Evolutionary conservation across 192 early-diverging fungal species (phyloP).

Genomic region (Chytriomyces hyalinus): DNA sequence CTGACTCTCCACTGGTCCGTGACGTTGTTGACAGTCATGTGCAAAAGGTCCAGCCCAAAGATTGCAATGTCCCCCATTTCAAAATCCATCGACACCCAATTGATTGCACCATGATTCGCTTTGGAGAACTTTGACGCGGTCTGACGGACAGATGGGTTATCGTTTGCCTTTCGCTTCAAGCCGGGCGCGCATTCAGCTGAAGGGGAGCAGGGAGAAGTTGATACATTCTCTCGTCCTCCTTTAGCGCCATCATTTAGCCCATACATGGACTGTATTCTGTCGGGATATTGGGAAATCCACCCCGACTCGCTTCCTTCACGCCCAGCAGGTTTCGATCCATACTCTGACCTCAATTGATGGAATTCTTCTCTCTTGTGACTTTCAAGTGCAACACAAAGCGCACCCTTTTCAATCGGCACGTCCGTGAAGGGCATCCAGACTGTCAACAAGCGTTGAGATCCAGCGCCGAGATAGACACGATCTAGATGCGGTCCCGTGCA

Average conservation of each 20-base stretch:
- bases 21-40: slow-evolving; percentile 50
- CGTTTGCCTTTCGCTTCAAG: neutral
- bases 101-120: slow-evolving; percentile 1
- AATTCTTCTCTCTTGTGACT: slow-evolving; percentile 40
- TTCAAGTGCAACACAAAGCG: slow-evolving; percentile 37
- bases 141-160: neutral
- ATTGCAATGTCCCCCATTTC: slow-evolving; percentile 48
- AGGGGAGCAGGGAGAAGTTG: neutral
- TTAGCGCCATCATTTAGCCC: neutral
- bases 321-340: slow-evolving; percentile 36
- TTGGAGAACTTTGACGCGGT: too few species aligned
- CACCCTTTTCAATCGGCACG: slow-evolving; percentile 32
- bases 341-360: slow-evolving; percentile 6
- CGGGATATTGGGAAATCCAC: slow-evolving; percentile 42
- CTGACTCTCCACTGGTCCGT: slow-evolving; percentile 46
- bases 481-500: slow-evolving; percentile 54
- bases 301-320: slow-evolving; percentile 47
- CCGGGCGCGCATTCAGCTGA: neutral
- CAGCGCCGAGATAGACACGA: slow-evolving; percentile 45
- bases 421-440: slow-evolving; percentile 51
- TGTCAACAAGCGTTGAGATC: slow-evolving; percentile 38
- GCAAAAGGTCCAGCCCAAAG: slow-evolving; percentile 42
- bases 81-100: slow-evolving; percentile 47
- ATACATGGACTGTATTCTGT: slow-evolving; percentile 35
- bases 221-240: neutral